Evolutionary conservation across 1,139 yeast genomes (phyloP), one percentile per base, ranked within the genome.

Genomic region (Saccharomyces uvarum): DNA sequence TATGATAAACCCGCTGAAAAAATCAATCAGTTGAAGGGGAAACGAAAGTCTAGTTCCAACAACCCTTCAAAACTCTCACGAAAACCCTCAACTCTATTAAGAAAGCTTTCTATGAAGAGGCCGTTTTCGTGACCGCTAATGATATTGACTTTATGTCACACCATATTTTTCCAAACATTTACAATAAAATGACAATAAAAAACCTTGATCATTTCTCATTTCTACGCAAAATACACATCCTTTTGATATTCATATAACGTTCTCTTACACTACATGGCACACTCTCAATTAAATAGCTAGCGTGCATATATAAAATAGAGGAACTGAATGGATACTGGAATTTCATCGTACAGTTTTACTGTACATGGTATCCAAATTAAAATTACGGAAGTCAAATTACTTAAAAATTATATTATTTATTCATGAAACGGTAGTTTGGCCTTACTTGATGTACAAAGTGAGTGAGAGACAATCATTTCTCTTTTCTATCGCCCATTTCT

Each of bases 1-100:
- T 71, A 66, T 58, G 75, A 72, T 54, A 70, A 60, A 32, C 75
- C 73, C 1, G 74, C 74, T 0, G 69, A 71, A 38, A 72, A 63
- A 24, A 69, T 70, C 2, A 70, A 70, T 52, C 65, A 66, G 0
- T 51, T 71, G 47, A 70, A 67, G 54, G 70, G 68, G 24, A 66
- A 63, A 14, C 68, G 67, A 33, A 65, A 61, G 49, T 58, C 72
- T 2, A 63, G 70, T 14, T 55, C 69, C 4, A 63, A 64, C 14
- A 58, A 67, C 51, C 64, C 72, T 0, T 61, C 71, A n/a, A 59
- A 68, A 26, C 52, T 66, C 27, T 59, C 70, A 6, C 63, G 73
- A 55, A 70, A 67, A 53, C 66, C 74, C 9, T 67, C 74, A 0
- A 64, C 68, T 56, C 46, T 65, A 21, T 56, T 63, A 48, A 59